Evolutionary conservation across 2,329 filamentous ascomycete genomes (phyloP).

Genomic region (Emmonsia crescens): DNA sequence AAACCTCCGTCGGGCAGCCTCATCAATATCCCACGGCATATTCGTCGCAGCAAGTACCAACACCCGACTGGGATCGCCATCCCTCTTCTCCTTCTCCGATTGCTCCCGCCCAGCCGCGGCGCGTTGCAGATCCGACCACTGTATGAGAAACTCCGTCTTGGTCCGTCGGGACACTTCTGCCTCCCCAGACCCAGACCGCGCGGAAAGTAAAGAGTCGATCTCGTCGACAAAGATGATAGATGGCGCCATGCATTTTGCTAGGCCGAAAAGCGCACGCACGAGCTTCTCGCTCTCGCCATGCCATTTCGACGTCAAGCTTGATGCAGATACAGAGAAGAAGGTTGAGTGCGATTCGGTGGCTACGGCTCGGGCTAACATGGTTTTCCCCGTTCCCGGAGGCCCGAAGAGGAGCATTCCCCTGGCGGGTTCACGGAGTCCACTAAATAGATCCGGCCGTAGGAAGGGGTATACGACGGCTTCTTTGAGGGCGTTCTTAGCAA

Average conservation of each 20-base stretch:
- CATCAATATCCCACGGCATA: constrained; percentile 93
- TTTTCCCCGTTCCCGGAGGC: constrained; percentile 95
- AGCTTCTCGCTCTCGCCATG: constrained; percentile 94
- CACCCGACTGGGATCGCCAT: constrained; percentile 75
- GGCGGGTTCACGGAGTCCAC: constrained; percentile 86
- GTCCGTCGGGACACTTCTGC: constrained; percentile 88
- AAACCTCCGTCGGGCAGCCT: constrained; percentile 81
- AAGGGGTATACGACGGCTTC: constrained; percentile 98
- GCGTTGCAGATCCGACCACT: constrained; percentile 89
- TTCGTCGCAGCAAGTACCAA: constrained; percentile 93
- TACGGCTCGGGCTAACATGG: constrained; percentile 89
- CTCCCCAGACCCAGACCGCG: constrained; percentile 65
- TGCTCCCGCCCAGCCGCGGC: constrained; percentile 78
- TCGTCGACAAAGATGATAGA: constrained; percentile 98
- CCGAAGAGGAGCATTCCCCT: constrained; percentile 93
- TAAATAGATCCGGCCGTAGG: constrained; percentile 86
- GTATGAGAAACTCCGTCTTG: constrained; percentile 95
- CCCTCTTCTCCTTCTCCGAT: constrained; percentile 50
- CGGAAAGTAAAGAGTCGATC: constrained; percentile 85
- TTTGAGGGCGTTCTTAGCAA: constrained; percentile 82
- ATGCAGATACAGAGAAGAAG: constrained; percentile 94
- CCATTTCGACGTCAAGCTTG: constrained; percentile 89
- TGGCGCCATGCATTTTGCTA: constrained; percentile 82
- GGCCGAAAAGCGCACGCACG: constrained; percentile 76
- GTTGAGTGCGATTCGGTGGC: constrained; percentile 91